These are phyloP conservation scores for Beauveria medogensis DNA, from an alignment of 2,329 filamentous ascomycete genomes.

Conservation along the genomic window DNA sequence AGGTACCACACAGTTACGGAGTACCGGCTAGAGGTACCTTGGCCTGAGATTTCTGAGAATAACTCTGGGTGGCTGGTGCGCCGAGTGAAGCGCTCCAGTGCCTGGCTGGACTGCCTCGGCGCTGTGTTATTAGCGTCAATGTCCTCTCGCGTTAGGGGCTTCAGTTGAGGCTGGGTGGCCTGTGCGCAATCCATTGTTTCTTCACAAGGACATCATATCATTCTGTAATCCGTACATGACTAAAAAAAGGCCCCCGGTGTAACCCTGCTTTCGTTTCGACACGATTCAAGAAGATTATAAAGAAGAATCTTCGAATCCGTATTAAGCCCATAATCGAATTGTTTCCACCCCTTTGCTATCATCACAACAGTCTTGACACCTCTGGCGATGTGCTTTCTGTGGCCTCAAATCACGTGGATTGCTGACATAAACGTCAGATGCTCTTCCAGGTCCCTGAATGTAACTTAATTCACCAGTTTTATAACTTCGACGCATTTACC, in stretches of 20 bases:
- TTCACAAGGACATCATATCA: neutral
- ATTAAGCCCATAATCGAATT: no score
- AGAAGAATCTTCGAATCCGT: no score
- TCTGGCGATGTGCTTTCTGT: neutral
- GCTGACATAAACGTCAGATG: neutral
- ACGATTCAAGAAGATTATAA: no score
- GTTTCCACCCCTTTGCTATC: no score
- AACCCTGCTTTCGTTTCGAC: no score
- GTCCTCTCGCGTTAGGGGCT: neutral
- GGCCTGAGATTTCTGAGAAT: no score
- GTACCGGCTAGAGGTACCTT: no score
- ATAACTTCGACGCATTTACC: neutral
- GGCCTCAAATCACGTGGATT: neutral
- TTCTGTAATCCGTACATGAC: no score
- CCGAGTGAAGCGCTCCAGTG: neutral
- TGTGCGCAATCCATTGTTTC: constrained; percentile 1
- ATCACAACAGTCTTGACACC: no score
- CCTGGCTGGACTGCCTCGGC: neutral
- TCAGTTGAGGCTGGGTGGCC: constrained; percentile 9
- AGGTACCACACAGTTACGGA: no score
- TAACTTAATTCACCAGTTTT: neutral
- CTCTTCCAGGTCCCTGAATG: neutral
- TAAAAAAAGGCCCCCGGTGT: no score
- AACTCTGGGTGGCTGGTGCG: constrained; percentile 1
- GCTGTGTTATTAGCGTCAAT: neutral